Evolutionary conservation across 495 filamentous ascomycete genomes (phyloP), one percentile per base, ranked within the genome.

Genomic region (Lophium mytilinum): DNA sequence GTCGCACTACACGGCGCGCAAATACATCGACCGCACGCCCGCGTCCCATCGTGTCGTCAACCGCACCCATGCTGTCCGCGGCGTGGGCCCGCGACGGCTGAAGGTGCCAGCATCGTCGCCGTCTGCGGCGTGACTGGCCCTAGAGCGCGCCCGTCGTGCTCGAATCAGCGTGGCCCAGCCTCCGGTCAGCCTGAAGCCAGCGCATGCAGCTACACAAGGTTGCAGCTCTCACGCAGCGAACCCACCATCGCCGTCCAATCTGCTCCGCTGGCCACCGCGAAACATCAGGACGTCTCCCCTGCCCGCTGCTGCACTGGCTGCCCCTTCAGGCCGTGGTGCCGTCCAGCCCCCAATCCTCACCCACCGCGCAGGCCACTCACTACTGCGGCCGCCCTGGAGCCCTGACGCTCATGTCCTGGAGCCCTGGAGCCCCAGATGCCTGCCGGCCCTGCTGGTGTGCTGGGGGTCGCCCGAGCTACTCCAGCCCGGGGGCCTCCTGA

Each of bases 101-200:
- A 58, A 52, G 24, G 24, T 58, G 47, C 41, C 35, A 37, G 40
- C 35, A 17, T 45, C 50, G 12, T 46, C 19, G 18, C 35, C 51
- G 14, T 21, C 35, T 37, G 36, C 33, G 15, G 19, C 37, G 35
- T 30, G 39, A 42, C 52, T 54, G 24, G 52, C 41, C 39, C 33
- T 15, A 40, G 37, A 21, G 36, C 46, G 54, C 56, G 52, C 56
- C 52, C 51, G 15, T 15, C 34, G 36, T 51, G 57, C 50, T 53
- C 57, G 43, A 61, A 57, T 61, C 57, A 60, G 53, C 53, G 52
- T 37, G 61, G n/a, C 19, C 33, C 34, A 52, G 54, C n/a, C 50
- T 58, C 60, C 60, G 60, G 60, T 58, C 55, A 58, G 60, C 60
- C 60, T 63, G 60, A 58, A 62, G 60, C 60, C 61, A 64, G 46